Base-by-base conservation (phyloP, 169 alveolate genomes). In the Eimeria tenella region DNA sequence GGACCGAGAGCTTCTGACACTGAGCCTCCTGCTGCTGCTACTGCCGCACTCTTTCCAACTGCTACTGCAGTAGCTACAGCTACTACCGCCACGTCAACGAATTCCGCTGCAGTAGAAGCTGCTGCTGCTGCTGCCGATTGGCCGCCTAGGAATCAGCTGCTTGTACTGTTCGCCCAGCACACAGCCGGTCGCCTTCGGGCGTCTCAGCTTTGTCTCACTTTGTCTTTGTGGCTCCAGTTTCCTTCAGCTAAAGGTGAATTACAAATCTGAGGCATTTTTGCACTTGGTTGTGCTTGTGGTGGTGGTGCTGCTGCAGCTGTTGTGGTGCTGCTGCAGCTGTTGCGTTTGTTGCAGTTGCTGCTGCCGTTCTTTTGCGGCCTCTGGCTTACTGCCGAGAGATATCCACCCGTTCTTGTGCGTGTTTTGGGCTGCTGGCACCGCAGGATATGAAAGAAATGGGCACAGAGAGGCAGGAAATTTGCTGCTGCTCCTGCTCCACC, bases 151-250 rank as follows among this genome's bases (percentile, higher is more conserved):
- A 17, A 58, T 10, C 11, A 68, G 31, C 77, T 68, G 77, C 31
- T 68, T 15, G 42, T 17, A 5, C 49, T 8, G 31, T 23, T 17
- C 42, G 42, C n/a, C 13, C 77, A 68, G 77, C 42, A 23, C 9
- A 23, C 31, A 17, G 77, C 77, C 4, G 77, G 42, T 8, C 49
- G 31, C 13, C n/a, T 11, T 15, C n/a, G 77, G 9, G 77, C 77
- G 11, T 68, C 77, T 23, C 77, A 68, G 77, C 77, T 68, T 13
- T 68, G 77, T 23, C 77, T 68, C 9, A 23, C 77, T 68, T 15
- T 68, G 49, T 17, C 49, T 68, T 15, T 23, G 49, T 68, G 77
- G 42, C n/a, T 10, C 31, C 77, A 13, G 31, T 10, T n/a, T 13
- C 1, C n/a, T 3, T 1, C 77, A 7, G 31, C 11, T 0, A 10